phyloP scores from a whole-genome alignment of 1,284 basidiomycete genomes.

The Singerocomus rubriflavus region DNA sequence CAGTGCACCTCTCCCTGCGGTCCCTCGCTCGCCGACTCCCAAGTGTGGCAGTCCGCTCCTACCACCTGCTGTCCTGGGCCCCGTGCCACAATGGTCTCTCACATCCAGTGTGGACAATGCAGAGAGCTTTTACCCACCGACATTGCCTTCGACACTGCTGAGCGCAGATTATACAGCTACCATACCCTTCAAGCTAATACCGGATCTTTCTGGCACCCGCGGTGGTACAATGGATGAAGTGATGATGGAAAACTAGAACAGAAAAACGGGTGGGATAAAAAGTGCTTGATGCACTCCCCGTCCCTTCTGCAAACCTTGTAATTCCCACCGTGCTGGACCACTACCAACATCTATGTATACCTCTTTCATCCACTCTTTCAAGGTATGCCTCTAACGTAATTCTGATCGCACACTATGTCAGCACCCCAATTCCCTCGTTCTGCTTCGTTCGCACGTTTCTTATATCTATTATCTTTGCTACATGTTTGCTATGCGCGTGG shows the following conservation, averaged over 20 bases:
- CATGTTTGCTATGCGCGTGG: constrained; percentile 2
- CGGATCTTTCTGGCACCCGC: constrained; percentile 6
- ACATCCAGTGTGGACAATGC: constrained; percentile 13
- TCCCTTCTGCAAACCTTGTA: background rate
- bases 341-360: constrained; percentile 1
- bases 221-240: constrained; percentile 16
- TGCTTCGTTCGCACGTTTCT: background rate
- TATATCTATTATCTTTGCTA: background rate
- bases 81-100: constrained; percentile 26
- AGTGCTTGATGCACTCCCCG: constrained; percentile 14
- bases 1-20: constrained; percentile 33
- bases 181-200: constrained; percentile 11
- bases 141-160: constrained; percentile 7
- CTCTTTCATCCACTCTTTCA: constrained; percentile 7
- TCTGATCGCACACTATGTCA: background rate
- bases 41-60: constrained; percentile 16
- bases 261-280: background rate
- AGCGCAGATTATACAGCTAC: constrained; percentile 11
- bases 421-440: background rate
- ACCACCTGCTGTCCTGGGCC: constrained; percentile 16
- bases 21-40: constrained; percentile 24
- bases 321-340: constrained; percentile 15
- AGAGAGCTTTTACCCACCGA: constrained; percentile 2
- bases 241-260: constrained; percentile 26
- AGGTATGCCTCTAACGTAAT: constrained; percentile 21